Percentiles rank a stretch among this genome's conserved stretches.
Evolutionary conservation across 2,329 filamentous ascomycete genomes (phyloP).

Genomic region (Colletotrichum viniferum): DNA sequence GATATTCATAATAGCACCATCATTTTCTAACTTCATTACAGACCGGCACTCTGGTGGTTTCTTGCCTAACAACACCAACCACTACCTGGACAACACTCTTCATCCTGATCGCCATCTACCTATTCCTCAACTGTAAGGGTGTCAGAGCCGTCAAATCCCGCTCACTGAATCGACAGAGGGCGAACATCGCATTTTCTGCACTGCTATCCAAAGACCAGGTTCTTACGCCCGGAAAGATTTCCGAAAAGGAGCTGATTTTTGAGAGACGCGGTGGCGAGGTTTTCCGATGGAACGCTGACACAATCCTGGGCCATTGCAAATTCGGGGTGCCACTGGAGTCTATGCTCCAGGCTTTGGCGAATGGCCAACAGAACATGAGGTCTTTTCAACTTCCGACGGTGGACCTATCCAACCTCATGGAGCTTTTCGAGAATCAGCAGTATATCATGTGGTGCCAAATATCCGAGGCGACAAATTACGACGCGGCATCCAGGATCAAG

Average conservation of each 20-base stretch:
- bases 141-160: slow-evolving; percentile 11
- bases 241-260: slow-evolving; percentile 3
- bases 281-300: neutral
- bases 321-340: neutral
- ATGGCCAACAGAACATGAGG: neutral
- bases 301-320: slow-evolving; percentile 5
- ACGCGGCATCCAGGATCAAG: neutral
- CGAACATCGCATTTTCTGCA: slow-evolving; percentile 10
- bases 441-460: slow-evolving; percentile 4
- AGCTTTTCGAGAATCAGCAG: neutral
- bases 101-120: neutral
- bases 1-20: rapidly evolving
- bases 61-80: neutral
- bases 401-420: neutral
- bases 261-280: slow-evolving; percentile 9
- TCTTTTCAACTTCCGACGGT: slow-evolving; percentile 1
- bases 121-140: slow-evolving; percentile 14
- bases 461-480: neutral
- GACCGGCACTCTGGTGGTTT: slow-evolving; percentile 3
- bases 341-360: neutral
- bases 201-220: neutral
- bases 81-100: slow-evolving; percentile 5
- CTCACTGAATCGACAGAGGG: slow-evolving; percentile 9
- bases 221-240: neutral
- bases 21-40: neutral